Base-by-base conservation (phyloP, 768 basidiomycete species). In the Panus rudis region DNA sequence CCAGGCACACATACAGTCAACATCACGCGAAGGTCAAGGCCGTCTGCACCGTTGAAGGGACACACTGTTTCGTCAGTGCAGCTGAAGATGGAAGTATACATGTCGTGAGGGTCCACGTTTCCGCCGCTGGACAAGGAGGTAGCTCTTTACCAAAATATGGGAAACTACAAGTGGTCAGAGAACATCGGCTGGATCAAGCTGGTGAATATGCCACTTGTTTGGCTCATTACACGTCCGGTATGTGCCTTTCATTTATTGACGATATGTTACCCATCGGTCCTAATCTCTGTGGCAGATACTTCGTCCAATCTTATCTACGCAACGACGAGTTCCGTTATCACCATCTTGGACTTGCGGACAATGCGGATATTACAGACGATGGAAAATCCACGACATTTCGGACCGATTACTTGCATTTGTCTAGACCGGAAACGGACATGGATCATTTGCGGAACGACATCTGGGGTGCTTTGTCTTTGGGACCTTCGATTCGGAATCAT, bases 401-500 rank as follows among this genome's bases (percentile, higher is more conserved):
- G 96, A 0, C 80, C 91, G 0, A 89, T 97, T 47, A 87, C 91
- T 0, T 76, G 80, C 30, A 61, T 94, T 45, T 94, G 90, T 52
- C 61, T 92, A 35, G 92, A 94, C 58, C 78, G 79, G 25, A 88
- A 84, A 56, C 79, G 75, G 20, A 76, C 86, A 4, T 98, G 94
- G 94, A 71, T 94, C 20, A 70, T 96, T 11, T 81, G 87, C 14
- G 94, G 90, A 2, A 96, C 94, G 1, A 78, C 84, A 2, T 78
- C 76, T 2, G 96, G 94, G 4, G 78, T 84, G 12, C 65, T 98
- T 11, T 81, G 87, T 0, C 71, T 99, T 3, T 99, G 93, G 92
- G 96, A 99, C 64, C 79, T 91, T 32, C 84, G 94, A 8, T 99
- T 98, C 52, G 92, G 93, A 1, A 68, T 97, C 16, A 67, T 85